Conservation (phyloP, 306 rosid species). For the Acacia acuminata region DNA sequence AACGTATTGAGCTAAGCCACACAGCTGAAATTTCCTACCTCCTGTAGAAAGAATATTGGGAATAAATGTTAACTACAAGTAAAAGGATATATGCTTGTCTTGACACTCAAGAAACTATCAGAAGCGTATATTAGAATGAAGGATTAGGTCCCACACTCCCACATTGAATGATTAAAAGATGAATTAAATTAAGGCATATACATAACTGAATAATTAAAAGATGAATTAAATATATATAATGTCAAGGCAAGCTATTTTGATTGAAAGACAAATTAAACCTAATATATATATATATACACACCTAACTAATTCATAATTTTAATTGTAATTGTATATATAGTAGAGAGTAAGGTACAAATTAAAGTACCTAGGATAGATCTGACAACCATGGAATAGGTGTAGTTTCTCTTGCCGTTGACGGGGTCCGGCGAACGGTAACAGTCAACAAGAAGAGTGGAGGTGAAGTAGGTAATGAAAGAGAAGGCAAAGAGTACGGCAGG, state of each 20-base stretch:
- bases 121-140: too few species aligned
- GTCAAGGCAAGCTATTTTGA: too few species aligned
- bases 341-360: not conserved
- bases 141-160: too few species aligned
- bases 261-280: too few species aligned
- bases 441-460: slow-evolving; percentile 75
- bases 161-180: too few species aligned
- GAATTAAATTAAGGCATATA: too few species aligned
- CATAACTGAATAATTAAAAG: too few species aligned
- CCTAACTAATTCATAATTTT: too few species aligned
- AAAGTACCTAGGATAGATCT: slow-evolving; percentile 56
- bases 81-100: not conserved
- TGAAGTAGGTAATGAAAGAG: slow-evolving; percentile 80
- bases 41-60: slow-evolving; percentile 33
- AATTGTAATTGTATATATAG: too few species aligned
- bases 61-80: not conserved
- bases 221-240: too few species aligned
- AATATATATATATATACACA: too few species aligned
- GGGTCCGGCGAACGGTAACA: slow-evolving; percentile 76
- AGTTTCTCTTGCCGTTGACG: slow-evolving; percentile 72
- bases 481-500: slow-evolving; percentile 70
- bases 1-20: slow-evolving; percentile 80
- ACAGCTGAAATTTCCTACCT: slow-evolving; percentile 64
- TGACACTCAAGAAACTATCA: not conserved
- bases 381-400: slow-evolving; percentile 78